phyloP scores from a whole-genome alignment of 2,329 filamentous ascomycete species.

The Fusarium nisikadoi region DNA sequence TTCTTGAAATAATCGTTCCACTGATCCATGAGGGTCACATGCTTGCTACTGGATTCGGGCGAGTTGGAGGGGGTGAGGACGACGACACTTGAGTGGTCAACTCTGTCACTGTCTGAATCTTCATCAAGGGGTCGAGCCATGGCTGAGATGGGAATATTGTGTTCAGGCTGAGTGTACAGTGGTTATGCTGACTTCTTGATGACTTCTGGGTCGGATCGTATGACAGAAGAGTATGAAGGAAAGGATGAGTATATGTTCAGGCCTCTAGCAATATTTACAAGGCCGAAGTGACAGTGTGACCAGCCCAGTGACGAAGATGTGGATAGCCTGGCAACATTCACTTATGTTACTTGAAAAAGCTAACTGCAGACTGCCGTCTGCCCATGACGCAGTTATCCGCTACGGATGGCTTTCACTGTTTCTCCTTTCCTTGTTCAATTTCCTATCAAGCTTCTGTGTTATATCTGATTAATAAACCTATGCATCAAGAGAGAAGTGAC shows the following conservation, averaged over 20 bases:
- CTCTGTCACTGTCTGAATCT: neutral
- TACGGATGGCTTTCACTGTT: neutral
- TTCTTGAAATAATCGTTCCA: conserved; percentile 49
- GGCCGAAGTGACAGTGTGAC: neutral
- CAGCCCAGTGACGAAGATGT: neutral
- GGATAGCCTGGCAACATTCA: neutral
- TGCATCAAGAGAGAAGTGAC: neutral
- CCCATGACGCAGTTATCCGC: neutral
- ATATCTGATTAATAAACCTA: neutral
- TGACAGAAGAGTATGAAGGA: neutral
- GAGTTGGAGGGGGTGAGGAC: neutral
- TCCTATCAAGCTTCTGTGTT: neutral
- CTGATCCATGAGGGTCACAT: neutral
- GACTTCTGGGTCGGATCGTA: neutral
- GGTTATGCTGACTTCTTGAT: neutral
- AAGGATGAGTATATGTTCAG: neutral
- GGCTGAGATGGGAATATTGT: neutral
- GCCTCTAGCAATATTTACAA: neutral
- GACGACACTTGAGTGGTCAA: neutral
- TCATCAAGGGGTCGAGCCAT: neutral
- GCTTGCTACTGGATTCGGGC: neutral
- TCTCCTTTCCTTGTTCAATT: neutral
- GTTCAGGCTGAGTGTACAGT: neutral
- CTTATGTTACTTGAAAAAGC: neutral
- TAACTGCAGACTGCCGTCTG: conserved; percentile 9